Evolutionary conservation across 495 filamentous ascomycete genomes (phyloP).

Genomic region (Chaetomium fimeti): DNA sequence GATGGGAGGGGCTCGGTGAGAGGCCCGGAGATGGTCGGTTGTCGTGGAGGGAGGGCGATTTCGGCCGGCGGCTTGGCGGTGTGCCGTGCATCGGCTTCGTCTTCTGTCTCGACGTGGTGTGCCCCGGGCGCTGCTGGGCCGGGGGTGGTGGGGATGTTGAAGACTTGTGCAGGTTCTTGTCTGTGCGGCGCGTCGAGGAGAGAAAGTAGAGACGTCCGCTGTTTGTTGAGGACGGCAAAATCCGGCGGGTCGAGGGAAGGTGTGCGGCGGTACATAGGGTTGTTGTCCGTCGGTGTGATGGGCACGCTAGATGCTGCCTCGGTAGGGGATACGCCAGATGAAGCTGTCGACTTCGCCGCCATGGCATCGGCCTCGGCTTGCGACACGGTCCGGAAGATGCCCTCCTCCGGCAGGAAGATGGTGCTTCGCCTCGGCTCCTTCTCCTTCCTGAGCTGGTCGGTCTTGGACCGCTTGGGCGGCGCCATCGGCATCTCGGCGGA

Average conservation of each 20-base stretch:
- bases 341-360: conserved; percentile 10
- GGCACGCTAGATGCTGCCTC: conserved; percentile 11
- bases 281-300: conserved; percentile 21
- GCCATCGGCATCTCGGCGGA: conserved; percentile 20
- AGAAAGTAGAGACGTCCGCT: conserved; percentile 53
- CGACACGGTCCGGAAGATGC: conserved; percentile 53
- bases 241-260: conserved; percentile 54
- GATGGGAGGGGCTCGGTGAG: conserved; percentile 8
- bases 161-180: conserved; percentile 29
- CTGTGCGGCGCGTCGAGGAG: conserved; percentile 53
- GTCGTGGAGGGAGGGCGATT: not conserved
- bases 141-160: conserved; percentile 41
- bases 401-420: conserved; percentile 51
- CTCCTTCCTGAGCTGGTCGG: conserved; percentile 28
- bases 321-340: conserved; percentile 14
- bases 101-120: not conserved
- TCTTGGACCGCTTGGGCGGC: conserved; percentile 33
- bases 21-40: not conserved
- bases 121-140: conserved; percentile 18
- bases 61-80: not conserved
- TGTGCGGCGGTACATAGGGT: conserved; percentile 39
- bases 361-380: conserved; percentile 40
- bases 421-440: conserved; percentile 39
- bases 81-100: not conserved
- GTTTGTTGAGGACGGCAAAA: conserved; percentile 44